Evolutionary conservation across 768 basidiomycete genomes (phyloP), one percentile per base, ranked within the genome.

Genomic region (Amanita polypyramis): DNA sequence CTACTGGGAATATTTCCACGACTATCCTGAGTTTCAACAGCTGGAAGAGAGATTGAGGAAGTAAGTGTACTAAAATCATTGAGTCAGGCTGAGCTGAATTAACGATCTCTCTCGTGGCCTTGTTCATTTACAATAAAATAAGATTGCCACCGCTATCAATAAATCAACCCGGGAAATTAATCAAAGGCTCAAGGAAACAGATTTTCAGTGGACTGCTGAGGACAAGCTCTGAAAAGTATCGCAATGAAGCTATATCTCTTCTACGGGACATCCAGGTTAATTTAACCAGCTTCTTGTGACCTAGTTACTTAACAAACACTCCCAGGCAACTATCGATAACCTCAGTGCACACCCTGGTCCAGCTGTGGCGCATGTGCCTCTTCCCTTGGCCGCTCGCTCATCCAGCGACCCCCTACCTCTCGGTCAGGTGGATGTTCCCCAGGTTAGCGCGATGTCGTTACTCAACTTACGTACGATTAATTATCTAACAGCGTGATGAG

Each of bases 241-340:
- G 46, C 23, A 17, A 36, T 14, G 46, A 47, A 20, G 38, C 46
- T 19, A 17, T 17, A 23, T 19, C 29, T 7, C 46, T 47, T 12
- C 27, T 47, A 11, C 46, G 38, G 25, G 46, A 47, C 11, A 32
- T 40, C 23, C 46, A 47, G 46, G 46, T 40, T 44, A 33, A 33
- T 40, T 19, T 47, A 40, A 40, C 17, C n/a, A 12, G 7, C 21
- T 19, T 14, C 5, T 5, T 10, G 19, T 36, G 15, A 30, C 17
- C 9, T 33, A 5, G 14, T 19, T 14, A 9, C n/a, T 6, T 33
- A 11, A 38, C 8, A 7, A 19, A 19, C 30, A 15, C 29, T 39
- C 30, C 4, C 17, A 47, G 46, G 14, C 27, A 6, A 36, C 27
- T 8, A 47, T 47, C 27, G 38, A 19, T 37, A 47, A 40, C n/a